Evolutionary conservation across 2,329 filamentous ascomycete species (phyloP).

Genomic region (Ophiostoma piceae): DNA sequence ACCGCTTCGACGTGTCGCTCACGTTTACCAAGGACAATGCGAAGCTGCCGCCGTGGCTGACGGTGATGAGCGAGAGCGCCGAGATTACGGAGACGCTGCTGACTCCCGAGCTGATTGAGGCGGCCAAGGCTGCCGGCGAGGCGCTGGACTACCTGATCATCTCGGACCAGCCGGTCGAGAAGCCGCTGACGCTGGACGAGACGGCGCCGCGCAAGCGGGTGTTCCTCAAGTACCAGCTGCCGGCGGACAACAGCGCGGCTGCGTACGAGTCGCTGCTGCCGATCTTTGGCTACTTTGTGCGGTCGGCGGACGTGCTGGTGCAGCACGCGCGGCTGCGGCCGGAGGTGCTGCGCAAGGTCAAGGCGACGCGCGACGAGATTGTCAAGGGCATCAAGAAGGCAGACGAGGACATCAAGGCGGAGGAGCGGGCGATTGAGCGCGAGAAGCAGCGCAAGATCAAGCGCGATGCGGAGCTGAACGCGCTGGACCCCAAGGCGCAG

Average conservation of each 20-base stretch:
- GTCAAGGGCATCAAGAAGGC: slow-evolving; percentile 72
- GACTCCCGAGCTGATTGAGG: slow-evolving; percentile 79
- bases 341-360: slow-evolving; percentile 82
- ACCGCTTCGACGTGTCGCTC: slow-evolving; percentile 89
- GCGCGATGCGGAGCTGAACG: slow-evolving; percentile 73
- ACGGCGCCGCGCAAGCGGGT: slow-evolving; percentile 80
- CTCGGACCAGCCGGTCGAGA: slow-evolving; percentile 82
- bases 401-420: slow-evolving; percentile 73
- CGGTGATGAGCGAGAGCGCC: slow-evolving; percentile 93
- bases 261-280: slow-evolving; percentile 60
- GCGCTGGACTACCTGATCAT: slow-evolving; percentile 81
- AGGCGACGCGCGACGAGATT: slow-evolving; percentile 71
- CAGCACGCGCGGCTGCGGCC: slow-evolving; percentile 76
- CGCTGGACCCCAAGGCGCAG: slow-evolving; percentile 74
- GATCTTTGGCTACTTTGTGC: slow-evolving; percentile 75
- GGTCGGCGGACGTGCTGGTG: slow-evolving; percentile 77
- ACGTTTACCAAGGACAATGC: slow-evolving; percentile 88
- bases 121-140: slow-evolving; percentile 72
- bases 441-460: slow-evolving; percentile 82
- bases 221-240: slow-evolving; percentile 69
- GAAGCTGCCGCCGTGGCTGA: slow-evolving; percentile 85
- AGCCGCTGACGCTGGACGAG: slow-evolving; percentile 83
- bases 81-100: slow-evolving; percentile 86
- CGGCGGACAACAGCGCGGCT: slow-evolving; percentile 47
- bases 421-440: slow-evolving; percentile 66